Percentiles rank a stretch among this genome's conserved stretches.
Conservation (phyloP, 495 filamentous ascomycete species). For the Trichoderma reesei region DNA sequence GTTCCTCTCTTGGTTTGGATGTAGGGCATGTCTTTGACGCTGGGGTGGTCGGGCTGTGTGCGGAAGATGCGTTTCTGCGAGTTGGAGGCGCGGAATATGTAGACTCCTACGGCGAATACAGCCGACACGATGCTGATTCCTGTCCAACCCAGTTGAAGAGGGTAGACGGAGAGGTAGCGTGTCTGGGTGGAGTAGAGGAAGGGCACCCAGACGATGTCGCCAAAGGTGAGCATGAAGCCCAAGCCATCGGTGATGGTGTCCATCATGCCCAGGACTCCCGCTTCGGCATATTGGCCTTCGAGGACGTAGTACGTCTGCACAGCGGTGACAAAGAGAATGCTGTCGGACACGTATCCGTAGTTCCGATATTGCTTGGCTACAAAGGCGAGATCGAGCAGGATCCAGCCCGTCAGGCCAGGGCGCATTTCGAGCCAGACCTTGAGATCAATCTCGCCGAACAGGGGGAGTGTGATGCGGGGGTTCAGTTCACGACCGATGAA, state of each 20-base stretch:
- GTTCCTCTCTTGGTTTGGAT: conserved; percentile 78
- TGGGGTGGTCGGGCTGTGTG: conserved; percentile 74
- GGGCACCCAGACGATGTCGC: conserved; percentile 88
- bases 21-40: conserved; percentile 69
- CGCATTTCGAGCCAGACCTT: conserved; percentile 85
- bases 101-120: conserved; percentile 62
- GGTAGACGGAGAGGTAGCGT: conserved; percentile 80
- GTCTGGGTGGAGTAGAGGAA: conserved; percentile 81
- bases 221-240: conserved; percentile 90
- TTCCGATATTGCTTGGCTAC: conserved; percentile 78
- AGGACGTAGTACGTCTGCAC: conserved; percentile 80
- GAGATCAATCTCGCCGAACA: conserved; percentile 79
- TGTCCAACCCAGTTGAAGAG: conserved; percentile 57
- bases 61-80: conserved; percentile 92
- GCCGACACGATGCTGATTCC: conserved; percentile 56
- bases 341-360: conserved; percentile 76
- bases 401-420: conserved; percentile 85
- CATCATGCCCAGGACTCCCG: conserved; percentile 87
- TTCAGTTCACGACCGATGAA: conserved; percentile 97
- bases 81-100: conserved; percentile 86
- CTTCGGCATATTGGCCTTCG: conserved; percentile 79
- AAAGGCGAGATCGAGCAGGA: conserved; percentile 76
- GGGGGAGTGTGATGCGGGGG: conserved; percentile 69
- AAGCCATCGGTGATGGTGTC: conserved; percentile 94
- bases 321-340: conserved; percentile 68